Conservation (phyloP, 306 rosid species). For the Canavalia gladiata region DNA sequence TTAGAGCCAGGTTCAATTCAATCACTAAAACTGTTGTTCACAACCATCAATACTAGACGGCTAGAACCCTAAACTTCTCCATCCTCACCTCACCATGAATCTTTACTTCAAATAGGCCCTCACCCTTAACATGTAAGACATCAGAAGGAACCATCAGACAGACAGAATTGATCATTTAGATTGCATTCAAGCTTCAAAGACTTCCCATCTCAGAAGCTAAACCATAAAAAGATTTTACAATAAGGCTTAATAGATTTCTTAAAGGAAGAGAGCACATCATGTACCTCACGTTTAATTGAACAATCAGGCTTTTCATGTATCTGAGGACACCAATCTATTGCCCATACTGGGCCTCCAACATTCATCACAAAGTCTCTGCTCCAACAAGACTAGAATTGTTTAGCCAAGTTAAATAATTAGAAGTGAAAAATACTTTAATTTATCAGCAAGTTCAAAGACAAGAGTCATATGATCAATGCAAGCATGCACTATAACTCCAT, state of each 20-base stretch:
- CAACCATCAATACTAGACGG: conserved; percentile 1
- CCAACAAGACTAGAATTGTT: conserved; percentile 49
- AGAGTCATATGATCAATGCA: conserved; percentile 16
- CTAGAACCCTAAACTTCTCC: background rate
- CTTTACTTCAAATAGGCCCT: conserved; percentile 18
- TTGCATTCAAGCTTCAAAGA: conserved; percentile 30
- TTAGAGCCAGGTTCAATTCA: background rate
- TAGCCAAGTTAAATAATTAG: conserved; percentile 41
- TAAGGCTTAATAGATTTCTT: conserved; percentile 24
- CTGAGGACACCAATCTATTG: conserved; percentile 95
- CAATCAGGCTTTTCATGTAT: conserved; percentile 61
- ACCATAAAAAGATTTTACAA: background rate
- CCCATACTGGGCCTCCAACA: conserved; percentile 95
- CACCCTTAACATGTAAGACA: background rate
- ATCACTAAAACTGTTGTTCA: background rate
- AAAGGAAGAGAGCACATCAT: conserved; percentile 39
- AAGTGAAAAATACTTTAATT: conserved; percentile 16
- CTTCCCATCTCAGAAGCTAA: conserved; percentile 1
- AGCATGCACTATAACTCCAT: conserved; percentile 9
- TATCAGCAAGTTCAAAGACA: conserved; percentile 32
- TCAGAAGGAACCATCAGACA: conserved; percentile 12
- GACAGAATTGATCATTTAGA: conserved; percentile 33
- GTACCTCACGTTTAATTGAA: conserved; percentile 80
- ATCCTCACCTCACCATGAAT: conserved; percentile 12
- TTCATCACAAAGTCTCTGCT: conserved; percentile 83